A percentile compares a stretch with the other conserved stretches of the same genome.
Conservation (phyloP, 2,329 filamentous ascomycete species). For the Pseudocercospora ulei region DNA sequence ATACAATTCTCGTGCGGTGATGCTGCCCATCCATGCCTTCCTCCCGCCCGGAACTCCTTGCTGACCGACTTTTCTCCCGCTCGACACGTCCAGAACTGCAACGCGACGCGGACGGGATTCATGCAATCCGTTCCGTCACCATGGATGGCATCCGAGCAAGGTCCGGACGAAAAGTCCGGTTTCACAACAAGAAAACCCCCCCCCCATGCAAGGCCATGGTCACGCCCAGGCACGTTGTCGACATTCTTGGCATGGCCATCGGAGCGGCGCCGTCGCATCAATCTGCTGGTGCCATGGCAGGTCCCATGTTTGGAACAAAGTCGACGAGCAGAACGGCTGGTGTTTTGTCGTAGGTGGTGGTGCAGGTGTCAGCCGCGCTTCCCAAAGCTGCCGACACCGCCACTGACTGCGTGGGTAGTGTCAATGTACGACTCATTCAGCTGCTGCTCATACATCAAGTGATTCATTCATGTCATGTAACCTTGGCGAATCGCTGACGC, state of each 20-base stretch:
- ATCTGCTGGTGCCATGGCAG: conserved; percentile 38
- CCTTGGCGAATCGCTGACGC: conserved; percentile 15
- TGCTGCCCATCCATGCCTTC: conserved; percentile 3
- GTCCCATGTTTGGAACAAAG: conserved; percentile 39
- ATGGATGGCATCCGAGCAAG: conserved; percentile 9
- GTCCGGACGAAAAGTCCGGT: conserved; percentile 12
- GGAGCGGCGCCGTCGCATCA: conserved; percentile 15
- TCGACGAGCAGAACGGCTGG: conserved; percentile 42
- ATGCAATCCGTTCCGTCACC: conserved; percentile 14
- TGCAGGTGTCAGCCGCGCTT: conserved; percentile 37
- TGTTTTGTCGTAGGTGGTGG: conserved; percentile 33
- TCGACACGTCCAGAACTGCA: conserved; percentile 3
- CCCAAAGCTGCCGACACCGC: conserved; percentile 38
- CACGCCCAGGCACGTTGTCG: conserved; percentile 17
- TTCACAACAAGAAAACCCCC: conserved; percentile 16
- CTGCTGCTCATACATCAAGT: conserved; percentile 41
- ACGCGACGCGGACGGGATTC: conserved; percentile 2
- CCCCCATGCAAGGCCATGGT: conserved; percentile 19
- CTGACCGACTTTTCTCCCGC: conserved; percentile 17
- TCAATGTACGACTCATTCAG: conserved; percentile 35
- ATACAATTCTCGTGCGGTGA: conserved; percentile 10
- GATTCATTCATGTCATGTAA: conserved; percentile 43
- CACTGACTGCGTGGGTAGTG: conserved; percentile 39
- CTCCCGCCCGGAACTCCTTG: conserved; percentile 5
- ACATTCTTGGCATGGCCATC: conserved; percentile 8